Evolutionary conservation across 2,329 filamentous ascomycete genomes (phyloP).

Genomic region (Rutstroemia sp.): DNA sequence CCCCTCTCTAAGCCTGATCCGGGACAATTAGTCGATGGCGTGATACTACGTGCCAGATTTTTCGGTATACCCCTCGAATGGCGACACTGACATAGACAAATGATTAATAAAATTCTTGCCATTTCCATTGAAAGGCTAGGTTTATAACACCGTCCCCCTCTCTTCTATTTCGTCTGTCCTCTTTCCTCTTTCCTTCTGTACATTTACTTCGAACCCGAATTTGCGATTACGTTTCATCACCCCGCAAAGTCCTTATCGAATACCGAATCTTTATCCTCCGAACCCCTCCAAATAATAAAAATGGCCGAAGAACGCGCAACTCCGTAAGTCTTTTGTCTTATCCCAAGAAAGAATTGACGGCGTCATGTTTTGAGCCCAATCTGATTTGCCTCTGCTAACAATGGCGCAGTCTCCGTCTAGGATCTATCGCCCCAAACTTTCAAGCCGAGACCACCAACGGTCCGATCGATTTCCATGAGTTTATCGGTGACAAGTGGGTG

Average conservation of each 20-base stretch:
- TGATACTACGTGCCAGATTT: conserved; percentile 5
- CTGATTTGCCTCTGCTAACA: background rate
- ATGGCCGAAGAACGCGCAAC: conserved; percentile 15
- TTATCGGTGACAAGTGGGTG: conserved; percentile 71
- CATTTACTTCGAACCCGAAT: background rate
- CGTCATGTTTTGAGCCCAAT: background rate
- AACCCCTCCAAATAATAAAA: conserved; percentile 3
- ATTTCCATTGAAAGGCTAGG: background rate
- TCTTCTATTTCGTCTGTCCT: background rate
- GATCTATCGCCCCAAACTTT: conserved; percentile 70
- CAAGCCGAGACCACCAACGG: conserved; percentile 72
- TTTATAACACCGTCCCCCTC: background rate
- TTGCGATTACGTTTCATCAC: background rate
- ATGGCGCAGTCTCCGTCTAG: conserved; percentile 51
- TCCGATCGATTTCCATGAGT: conserved; percentile 76
- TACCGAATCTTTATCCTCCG: background rate
- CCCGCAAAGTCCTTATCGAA: background rate
- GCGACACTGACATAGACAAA: conserved; percentile 1
- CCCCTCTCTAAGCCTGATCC: conserved; percentile 2
- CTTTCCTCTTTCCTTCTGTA: background rate
- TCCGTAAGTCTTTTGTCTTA: conserved; percentile 12
- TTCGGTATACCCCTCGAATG: conserved; percentile 2
- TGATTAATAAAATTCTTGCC: conserved; percentile 2
- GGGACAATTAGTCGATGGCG: conserved; percentile 5
- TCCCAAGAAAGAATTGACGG: no score